Conservation (phyloP, 192 early-diverging fungal genomes). For the Chytriomyces sp. region DNA sequence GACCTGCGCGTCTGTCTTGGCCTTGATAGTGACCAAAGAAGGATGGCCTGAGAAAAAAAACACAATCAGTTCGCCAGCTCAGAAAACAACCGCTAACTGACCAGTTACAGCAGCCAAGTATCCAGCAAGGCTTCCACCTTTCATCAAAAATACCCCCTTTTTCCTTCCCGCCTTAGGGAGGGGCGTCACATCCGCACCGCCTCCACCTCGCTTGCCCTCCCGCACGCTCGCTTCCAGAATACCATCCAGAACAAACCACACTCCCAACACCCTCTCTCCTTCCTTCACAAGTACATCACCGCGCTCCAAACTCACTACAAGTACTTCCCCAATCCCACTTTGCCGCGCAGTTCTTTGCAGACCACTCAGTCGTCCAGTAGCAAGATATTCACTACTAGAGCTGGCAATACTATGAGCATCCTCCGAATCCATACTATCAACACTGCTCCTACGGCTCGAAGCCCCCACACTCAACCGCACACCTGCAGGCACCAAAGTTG, state of each 20-base stretch:
- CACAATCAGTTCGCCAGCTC: not conserved
- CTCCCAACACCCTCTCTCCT: constrained; percentile 79
- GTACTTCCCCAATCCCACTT: constrained; percentile 29
- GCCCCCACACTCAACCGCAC: too few species aligned
- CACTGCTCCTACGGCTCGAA: not conserved
- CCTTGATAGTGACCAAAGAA: constrained; percentile 81
- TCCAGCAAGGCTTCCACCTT: constrained; percentile 86
- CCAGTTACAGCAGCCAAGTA: constrained; percentile 91
- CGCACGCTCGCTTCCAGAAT: constrained; percentile 71
- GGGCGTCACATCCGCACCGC: constrained; percentile 7
- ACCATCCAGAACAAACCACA: constrained; percentile 95
- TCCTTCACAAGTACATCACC: constrained; percentile 76
- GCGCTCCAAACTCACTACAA: constrained; percentile 63
- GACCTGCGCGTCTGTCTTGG: constrained; percentile 78
- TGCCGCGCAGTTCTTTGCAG: constrained; percentile 1
- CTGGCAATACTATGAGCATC: not conserved
- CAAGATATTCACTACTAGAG: constrained; percentile 21
- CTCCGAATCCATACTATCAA: constrained; percentile 15
- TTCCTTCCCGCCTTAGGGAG: constrained; percentile 15
- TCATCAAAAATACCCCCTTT: constrained; percentile 69
- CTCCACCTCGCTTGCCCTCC: constrained; percentile 28
- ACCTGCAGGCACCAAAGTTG: too few species aligned
- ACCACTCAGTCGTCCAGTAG: not conserved
- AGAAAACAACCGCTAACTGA: not conserved
- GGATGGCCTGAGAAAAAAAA: constrained; percentile 63